Base-by-base conservation (phyloP, 768 basidiomycete species). In the Leccinum ochraceum region DNA sequence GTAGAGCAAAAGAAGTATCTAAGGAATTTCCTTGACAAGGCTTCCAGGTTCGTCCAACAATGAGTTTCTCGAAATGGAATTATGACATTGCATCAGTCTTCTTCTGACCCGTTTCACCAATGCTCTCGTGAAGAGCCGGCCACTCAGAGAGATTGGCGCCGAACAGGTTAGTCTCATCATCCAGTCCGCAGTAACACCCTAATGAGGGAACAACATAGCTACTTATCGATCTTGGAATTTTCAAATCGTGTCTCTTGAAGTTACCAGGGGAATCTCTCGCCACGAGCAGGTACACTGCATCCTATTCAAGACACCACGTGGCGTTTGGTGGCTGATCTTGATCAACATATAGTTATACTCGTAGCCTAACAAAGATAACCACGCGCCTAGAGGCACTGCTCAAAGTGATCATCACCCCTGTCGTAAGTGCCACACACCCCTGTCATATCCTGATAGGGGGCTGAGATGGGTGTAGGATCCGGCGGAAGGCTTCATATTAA, bases 1-100 rank as follows among this genome's bases (percentile, higher is more conserved):
- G 81, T 98, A 10, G 95, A 98, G 74, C 92, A 94, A 68, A 97
- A 97, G 83, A 97, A 94, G 71, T 98, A 95, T 74, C 71, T 94
- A 48, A 81, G 94, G 57, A 99, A 95, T 75, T 86, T 95, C 72
- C 86, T 95, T 55, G 97, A 99, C 71, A 98, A 97, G 73, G 89
- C 90, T 9, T 89, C 90, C 59, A 93, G 90, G 95, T 97, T 57
- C 61, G 79, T 69, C 37, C 37, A 24, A 26, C 20, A 39, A 56
- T 36, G 37, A 20, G 16, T 64, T 28, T 26, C 37, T 36, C 4
- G 36, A 53, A 39, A 54, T 28, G 22, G 48, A 20, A 8, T 34
- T 42, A 11, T 60, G 56, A 61, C 46, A 26, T 30, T 36, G 24
- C n/a, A 5, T 13, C 63, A 96, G 95, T 53, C 78, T 96, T 39